Evolutionary conservation across 495 filamentous ascomycete species (phyloP), one percentile per base, ranked within the genome.

Genomic region (Penicillium argentinense): DNA sequence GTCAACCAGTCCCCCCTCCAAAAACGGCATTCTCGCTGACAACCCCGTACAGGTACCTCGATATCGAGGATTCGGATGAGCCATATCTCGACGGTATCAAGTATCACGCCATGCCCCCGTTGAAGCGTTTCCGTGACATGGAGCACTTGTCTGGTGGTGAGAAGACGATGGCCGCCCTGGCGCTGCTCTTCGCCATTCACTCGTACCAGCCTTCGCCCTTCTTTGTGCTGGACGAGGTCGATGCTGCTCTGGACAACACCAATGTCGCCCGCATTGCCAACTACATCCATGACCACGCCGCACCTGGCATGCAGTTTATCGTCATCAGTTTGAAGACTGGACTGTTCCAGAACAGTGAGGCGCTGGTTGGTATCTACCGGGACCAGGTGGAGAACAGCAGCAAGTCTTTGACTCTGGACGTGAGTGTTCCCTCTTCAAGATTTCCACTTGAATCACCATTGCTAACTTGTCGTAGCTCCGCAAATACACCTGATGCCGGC

Each of bases 71-170:
- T 67, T 85, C 83, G 22, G 88, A 92, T 55, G 85, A 88, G 57
- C 95, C 93, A 0, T 97, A 96, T 69, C 81, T 95, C 1, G 87
- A 86, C 39, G 93, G 93, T 16, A 88, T 99, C 69, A 95, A 95
- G 54, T 99, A 97, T 68, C 89, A 97, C 66, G 93, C 95, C 54
- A 97, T 96, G 91, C 93, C 93, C 18, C 93, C 93, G 6, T 81
- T 96, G 45, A 99, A 99, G 73, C 91, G 93, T 42, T 99, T 97
- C 83, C 81, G 93, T 27, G 95, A 97, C 68, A 97, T 99, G 93
- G 93, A 97, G 67, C 92, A 96, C 61, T 79, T 99, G 17, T 95
- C 89, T 9, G 93, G 93, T 53, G 93, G 93, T 42, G 93, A 99
- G 73, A 97, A 97, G 79, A 97, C 95, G 11, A 99, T 99, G 85